Conservation (phyloP, 2,329 filamentous ascomycete genomes). For the Macrophomina phaseolina region DNA sequence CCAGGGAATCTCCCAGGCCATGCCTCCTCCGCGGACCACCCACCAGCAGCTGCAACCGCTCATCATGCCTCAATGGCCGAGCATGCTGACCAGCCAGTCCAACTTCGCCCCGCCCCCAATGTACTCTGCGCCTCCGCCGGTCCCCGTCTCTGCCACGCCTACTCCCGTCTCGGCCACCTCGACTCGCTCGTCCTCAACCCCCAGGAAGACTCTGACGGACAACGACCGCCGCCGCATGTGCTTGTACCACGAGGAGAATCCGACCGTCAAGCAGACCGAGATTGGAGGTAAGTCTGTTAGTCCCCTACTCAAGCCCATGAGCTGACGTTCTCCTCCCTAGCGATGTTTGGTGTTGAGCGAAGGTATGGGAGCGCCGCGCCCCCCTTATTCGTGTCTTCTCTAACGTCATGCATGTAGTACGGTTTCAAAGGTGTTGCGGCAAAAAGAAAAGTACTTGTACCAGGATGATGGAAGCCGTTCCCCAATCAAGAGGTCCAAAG, state of each 20-base stretch:
- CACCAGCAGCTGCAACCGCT: conserved; percentile 49
- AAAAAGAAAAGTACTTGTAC: conserved; percentile 92
- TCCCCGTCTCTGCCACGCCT: conserved; percentile 43
- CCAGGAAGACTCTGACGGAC: conserved; percentile 87
- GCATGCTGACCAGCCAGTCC: conserved; percentile 50
- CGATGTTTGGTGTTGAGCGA: conserved; percentile 93
- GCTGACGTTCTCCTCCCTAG: conserved; percentile 52
- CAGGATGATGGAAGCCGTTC: conserved; percentile 79
- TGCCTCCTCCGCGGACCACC: conserved; percentile 46
- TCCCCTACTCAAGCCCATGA: not conserved
- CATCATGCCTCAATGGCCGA: conserved; percentile 49
- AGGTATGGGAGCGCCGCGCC: conserved; percentile 66
- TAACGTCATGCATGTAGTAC: conserved; percentile 65
- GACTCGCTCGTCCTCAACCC: conserved; percentile 61
- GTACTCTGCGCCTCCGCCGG: conserved; percentile 44
- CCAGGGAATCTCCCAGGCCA: conserved; percentile 21
- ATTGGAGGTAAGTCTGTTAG: conserved; percentile 74
- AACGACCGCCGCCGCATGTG: conserved; percentile 93
- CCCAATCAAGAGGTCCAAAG: conserved; percentile 80
- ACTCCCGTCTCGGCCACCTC: conserved; percentile 46
- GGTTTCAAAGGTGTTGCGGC: conserved; percentile 94
- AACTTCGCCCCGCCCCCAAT: conserved; percentile 43
- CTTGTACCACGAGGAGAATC: conserved; percentile 88
- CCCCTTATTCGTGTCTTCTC: conserved; percentile 3
- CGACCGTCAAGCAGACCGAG: conserved; percentile 90